Evolutionary conservation across 1,284 basidiomycete genomes (phyloP), one percentile per base, ranked within the genome.

Genomic region (Pyrrhoderma noxium): DNA sequence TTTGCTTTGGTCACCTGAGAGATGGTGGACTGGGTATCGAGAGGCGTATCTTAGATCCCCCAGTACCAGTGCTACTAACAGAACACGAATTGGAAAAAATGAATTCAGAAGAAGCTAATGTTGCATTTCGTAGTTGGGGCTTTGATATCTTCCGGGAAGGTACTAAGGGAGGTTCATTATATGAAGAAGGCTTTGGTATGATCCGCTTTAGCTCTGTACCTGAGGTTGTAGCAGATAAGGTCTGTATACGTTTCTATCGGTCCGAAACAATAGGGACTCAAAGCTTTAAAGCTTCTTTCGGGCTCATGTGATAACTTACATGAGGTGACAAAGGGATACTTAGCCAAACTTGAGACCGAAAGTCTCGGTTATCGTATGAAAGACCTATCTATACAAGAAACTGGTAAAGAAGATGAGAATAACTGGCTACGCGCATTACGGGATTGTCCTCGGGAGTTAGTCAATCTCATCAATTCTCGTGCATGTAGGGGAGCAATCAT

Each of bases 401-500:
- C 34, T 13, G 40, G n/a, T 11, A 19, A 16, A 21, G 41, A 18
- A 4, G 68, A 65, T 27, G 69, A 70, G 49, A 67, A 67, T 40
- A 62, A 63, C 54, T 93, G 89, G 91, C 69, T 85, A 51, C 76
- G 75, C 57, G 80, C 82, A 27, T 65, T 93, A 46, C 77, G 87
- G 25, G 81, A 79, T 73, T 92, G 88, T 66, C 93, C 93, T 8
- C 73, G 72, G 44, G 80, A 78, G 52, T 73, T 96, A 49, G 64
- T 93, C 9, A 87, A 93, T 42, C 69, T 97, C 54, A 74, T 92
- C 54, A 93, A 95, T 66, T 94, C 91, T 3, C 93, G 91, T 66
- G 93, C 93, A 11, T 97, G 93, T 62, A 75, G 93, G 70, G 91
- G 90, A 45, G 91, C 93, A 0, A 89, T 96, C 66, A 97, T 98